Evolutionary conservation across 495 filamentous ascomycete species (phyloP), one percentile per base, ranked within the genome.

Genomic region (Aspergillus affinis): DNA sequence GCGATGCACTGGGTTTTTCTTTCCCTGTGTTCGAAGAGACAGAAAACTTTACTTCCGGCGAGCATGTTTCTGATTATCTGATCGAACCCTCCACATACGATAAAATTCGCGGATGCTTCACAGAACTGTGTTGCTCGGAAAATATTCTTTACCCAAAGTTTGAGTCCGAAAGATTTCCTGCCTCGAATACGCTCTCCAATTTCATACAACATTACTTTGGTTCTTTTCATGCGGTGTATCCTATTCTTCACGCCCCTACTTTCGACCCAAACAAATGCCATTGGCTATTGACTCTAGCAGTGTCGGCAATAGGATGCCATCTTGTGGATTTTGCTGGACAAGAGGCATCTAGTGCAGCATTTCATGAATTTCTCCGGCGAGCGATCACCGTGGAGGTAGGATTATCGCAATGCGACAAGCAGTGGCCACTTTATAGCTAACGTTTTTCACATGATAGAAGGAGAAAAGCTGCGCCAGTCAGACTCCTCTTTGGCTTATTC

Each of bases 251-350:
- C 61, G 56, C 64, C n/a, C 58, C 76, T 9, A 74, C 73, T 1
- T 77, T 80, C 56, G 61, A 78, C 51, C 60, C 69, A 4, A 76
- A 75, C 13, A 60, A 61, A 44, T 72, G 65, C 21, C 76, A 79
- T 58, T 82, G 78, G 79, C 60, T 81, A 19, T 54, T 81, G 49
- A 61, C 60, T 4, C 59, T 83, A 48, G 75, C 80, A 20, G 57
- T 82, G 49, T 64, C 78, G 10, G 70, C 80, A 48, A 73, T 82
- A 53, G 81, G 81, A 2, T 76, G 72, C 53, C 76, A 81, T 56
- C 71, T 65, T 59, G 65, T 66, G 49, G 62, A 64, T 6, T 52
- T 63, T 7, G 45, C 66, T n/a, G 66, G 73, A 19, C 54, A 63
- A 54, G 64, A 72, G 19, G 61, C 70, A 10, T 73, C 64, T 49